Evolutionary conservation across 2,329 filamentous ascomycete species (phyloP).

Genomic region (Xylaria arbuscula): DNA sequence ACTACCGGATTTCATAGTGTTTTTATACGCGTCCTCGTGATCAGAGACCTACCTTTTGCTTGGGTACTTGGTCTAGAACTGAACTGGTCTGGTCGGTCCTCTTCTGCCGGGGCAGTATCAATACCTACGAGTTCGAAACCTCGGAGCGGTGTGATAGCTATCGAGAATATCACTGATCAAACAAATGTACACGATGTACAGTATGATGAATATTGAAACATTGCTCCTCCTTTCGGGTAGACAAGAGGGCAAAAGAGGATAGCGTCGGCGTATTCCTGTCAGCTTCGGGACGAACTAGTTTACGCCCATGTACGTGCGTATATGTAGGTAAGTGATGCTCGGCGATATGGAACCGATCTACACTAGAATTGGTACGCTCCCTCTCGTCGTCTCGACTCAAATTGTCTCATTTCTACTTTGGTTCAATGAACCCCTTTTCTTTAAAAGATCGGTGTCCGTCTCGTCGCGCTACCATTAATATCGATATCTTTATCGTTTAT

Average conservation of each 20-base stretch:
- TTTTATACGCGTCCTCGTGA: not conserved
- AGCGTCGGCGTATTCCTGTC: conserved; percentile 23
- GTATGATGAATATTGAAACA: not conserved
- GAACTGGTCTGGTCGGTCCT: not conserved
- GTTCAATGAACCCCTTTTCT: conserved; percentile 1
- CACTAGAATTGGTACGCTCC: conserved; percentile 10
- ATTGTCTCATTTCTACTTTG: not conserved
- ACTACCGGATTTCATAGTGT: not conserved
- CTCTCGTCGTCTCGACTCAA: conserved; percentile 5
- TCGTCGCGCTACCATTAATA: not conserved
- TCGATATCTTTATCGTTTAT: not conserved
- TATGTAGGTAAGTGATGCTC: conserved; percentile 8
- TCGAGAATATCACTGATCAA: not conserved
- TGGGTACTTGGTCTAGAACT: too few relatives aligned
- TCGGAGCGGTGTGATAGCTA: too few relatives aligned
- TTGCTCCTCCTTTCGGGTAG: not conserved
- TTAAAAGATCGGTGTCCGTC: not conserved
- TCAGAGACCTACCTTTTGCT: not conserved
- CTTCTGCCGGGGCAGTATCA: not conserved
- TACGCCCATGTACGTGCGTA: not conserved
- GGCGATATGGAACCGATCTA: conserved; percentile 8
- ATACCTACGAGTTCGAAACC: too few relatives aligned
- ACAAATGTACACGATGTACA: not conserved
- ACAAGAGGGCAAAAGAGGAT: conserved; percentile 20
- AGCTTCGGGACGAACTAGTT: conserved; percentile 5